Evolutionary conservation across 768 basidiomycete species (phyloP), one percentile per base, ranked within the genome.

Genomic region (Kwoniella mangroviensis): DNA sequence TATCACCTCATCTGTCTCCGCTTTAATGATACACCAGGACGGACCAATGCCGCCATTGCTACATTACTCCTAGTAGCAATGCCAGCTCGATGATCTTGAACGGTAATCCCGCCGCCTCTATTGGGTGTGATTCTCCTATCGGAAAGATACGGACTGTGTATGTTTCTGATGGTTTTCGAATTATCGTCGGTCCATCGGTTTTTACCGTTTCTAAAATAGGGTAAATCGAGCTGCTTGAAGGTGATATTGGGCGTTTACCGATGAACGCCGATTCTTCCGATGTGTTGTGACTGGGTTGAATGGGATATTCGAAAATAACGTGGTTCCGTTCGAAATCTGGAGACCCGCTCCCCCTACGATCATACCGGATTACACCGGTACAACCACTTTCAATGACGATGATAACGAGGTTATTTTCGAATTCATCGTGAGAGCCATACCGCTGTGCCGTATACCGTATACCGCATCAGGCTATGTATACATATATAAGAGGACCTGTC

Each of bases 131-230:
- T 19, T 13, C 21, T 13, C 13, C 19, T 21, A 21, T 59, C 58
- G 65, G 57, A 41, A 67, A 59, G 65, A 58, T 49, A 9, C 58
- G 58, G 56, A 59, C 15, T 42, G 19, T 67, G 57, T 2, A 49
- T n/a, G 19, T 66, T 19, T 45, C 53, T 12, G 49, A n/a, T 17
- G 53, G 24, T 65, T 65, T 65, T 65, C 63, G 65, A 59, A 66
- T 66, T 26, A 60, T 60, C 65, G 43, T 66, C 65, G 65, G 65
- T 28, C 54, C 19, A 45, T 66, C 65, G 65, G 65, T 51, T 66
- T 66, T 26, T 4, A 26, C 2, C 24, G 15, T 3, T 12, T 41
- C 3, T 7, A 2, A 28, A 26, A 26, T 15, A 57, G 56, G 56
- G 56, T 57, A 57, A 57, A 57, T 12, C 2, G 3, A 26, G 12